phyloP scores from a whole-genome alignment of 2,329 filamentous ascomycete genomes.

The Hortaea werneckii region DNA sequence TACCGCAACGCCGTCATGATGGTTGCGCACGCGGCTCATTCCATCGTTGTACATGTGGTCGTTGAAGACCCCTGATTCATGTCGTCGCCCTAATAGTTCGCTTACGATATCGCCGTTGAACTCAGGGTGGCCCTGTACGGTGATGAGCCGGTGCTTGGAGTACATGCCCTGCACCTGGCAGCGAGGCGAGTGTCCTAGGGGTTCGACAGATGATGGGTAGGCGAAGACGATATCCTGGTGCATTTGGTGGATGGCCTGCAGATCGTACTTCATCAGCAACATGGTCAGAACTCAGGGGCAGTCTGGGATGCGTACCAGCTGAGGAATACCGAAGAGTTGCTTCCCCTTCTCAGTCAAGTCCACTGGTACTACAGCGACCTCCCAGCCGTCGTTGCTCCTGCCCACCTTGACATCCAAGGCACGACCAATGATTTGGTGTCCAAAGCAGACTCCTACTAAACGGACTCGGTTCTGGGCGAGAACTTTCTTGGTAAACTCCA shows the following conservation, averaged over 20 bases:
- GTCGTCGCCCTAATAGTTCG: constrained; percentile 56
- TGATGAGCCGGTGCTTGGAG: constrained; percentile 53
- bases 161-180: constrained; percentile 79
- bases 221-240: constrained; percentile 66
- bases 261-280: background rate
- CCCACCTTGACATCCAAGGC: constrained; percentile 60
- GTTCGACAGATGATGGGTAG: constrained; percentile 51
- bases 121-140: constrained; percentile 81
- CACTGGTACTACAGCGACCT: constrained; percentile 63
- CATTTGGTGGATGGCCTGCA: constrained; percentile 69
- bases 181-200: constrained; percentile 53
- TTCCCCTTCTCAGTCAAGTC: constrained; percentile 59
- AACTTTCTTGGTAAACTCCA: constrained; percentile 55
- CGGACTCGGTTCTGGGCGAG: constrained; percentile 53
- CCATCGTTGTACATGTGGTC: constrained; percentile 61
- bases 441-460: constrained; percentile 76
- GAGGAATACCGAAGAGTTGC: constrained; percentile 58
- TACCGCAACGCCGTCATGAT: constrained; percentile 72
- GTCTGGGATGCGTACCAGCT: constrained; percentile 37
- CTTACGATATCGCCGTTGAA: constrained; percentile 62
- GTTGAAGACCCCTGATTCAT: constrained; percentile 57
- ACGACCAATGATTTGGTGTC: constrained; percentile 73
- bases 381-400: constrained; percentile 63
- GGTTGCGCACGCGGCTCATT: constrained; percentile 51
- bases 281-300: background rate